Evolutionary conservation across 768 basidiomycete species (phyloP).

Genomic region (Amanita pseudoporphyria): DNA sequence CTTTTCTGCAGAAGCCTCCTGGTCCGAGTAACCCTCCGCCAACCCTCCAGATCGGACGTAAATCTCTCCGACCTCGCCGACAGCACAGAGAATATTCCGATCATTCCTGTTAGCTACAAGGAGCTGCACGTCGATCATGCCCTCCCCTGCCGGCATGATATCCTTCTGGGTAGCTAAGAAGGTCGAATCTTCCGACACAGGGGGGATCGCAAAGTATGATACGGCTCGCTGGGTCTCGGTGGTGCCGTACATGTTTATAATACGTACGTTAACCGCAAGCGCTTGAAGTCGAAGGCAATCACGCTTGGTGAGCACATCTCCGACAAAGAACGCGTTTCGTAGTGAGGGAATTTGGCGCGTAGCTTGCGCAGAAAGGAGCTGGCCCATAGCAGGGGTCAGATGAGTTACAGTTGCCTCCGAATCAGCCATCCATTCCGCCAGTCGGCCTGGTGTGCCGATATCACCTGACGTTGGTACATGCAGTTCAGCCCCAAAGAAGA

Average conservation of each 20-base stretch:
- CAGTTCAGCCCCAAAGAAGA: constrained; percentile 93
- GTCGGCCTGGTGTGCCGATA: constrained; percentile 91
- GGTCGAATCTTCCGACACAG: constrained; percentile 72
- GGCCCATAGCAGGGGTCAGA: constrained; percentile 98
- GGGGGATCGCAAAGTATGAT: constrained; percentile 90
- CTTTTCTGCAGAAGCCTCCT: constrained; percentile 77
- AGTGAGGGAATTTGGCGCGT: constrained; percentile 87
- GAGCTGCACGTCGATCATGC: constrained; percentile 97
- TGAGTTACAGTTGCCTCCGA: constrained; percentile 92
- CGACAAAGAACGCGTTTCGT: constrained; percentile 92
- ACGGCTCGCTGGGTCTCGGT: constrained; percentile 99
- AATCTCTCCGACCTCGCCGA: constrained; percentile 97
- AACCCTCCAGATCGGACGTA: constrained; percentile 95
- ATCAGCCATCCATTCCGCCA: constrained; percentile 98
- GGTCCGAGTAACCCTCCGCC: constrained; percentile 90
- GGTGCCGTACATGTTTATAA: constrained; percentile 99
- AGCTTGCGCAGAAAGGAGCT: constrained; percentile 73
- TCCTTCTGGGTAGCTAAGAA: constrained; percentile 95
- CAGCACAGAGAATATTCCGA: constrained; percentile 74
- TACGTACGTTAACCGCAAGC: constrained; percentile 84
- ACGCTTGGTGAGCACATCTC: constrained; percentile 97
- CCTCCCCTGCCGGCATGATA: constrained; percentile 94
- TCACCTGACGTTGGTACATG: constrained; percentile 96
- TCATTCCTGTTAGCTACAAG: constrained; percentile 91
- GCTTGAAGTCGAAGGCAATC: constrained; percentile 93